phyloP scores from a whole-genome alignment of 2,329 filamentous ascomycete genomes.

The Trichoderma breve region DNA sequence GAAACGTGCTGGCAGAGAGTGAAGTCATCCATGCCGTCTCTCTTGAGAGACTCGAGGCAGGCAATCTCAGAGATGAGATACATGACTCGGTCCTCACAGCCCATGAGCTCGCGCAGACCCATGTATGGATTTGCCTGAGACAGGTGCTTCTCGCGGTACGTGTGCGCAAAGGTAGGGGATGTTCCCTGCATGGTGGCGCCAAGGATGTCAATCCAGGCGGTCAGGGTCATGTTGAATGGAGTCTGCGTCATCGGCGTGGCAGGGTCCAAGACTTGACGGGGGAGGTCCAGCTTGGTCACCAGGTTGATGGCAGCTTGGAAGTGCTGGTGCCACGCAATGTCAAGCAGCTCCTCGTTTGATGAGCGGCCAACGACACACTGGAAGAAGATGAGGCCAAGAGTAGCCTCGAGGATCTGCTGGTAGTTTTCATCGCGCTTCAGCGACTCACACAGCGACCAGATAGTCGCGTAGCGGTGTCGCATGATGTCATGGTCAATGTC shows the following conservation, averaged over 20 bases:
- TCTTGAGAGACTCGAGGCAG: slow-evolving; percentile 87
- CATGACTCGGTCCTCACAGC: slow-evolving; percentile 96
- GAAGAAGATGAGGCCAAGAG: slow-evolving; percentile 93
- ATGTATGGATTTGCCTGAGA: slow-evolving; percentile 59
- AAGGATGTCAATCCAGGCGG: slow-evolving; percentile 95
- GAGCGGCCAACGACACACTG: slow-evolving; percentile 83
- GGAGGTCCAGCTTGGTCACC: slow-evolving; percentile 80
- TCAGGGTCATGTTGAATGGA: slow-evolving; percentile 93
- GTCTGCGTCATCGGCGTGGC: slow-evolving; percentile 55
- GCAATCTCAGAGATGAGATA: slow-evolving; percentile 97
- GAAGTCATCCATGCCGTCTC: slow-evolving; percentile 78
- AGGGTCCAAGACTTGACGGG: slow-evolving; percentile 61
- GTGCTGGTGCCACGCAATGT: slow-evolving; percentile 96
- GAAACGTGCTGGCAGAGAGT: slow-evolving; percentile 85
- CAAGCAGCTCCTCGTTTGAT: slow-evolving; percentile 75
- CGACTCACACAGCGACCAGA: slow-evolving; percentile 79
- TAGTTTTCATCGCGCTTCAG: slow-evolving; percentile 79
- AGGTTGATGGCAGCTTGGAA: slow-evolving; percentile 87
- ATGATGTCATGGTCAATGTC: slow-evolving; percentile 88
- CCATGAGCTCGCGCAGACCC: slow-evolving; percentile 90
- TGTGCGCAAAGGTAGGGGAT: slow-evolving; percentile 85
- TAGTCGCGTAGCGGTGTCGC: slow-evolving; percentile 84
- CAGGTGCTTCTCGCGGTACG: slow-evolving; percentile 93
- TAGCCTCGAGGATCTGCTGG: slow-evolving; percentile 85
- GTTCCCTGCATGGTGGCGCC: slow-evolving; percentile 88